A percentile compares a stretch with the other conserved stretches of the same genome.
Conservation (phyloP, 768 basidiomycete species). For the Chalciporus chontae region DNA sequence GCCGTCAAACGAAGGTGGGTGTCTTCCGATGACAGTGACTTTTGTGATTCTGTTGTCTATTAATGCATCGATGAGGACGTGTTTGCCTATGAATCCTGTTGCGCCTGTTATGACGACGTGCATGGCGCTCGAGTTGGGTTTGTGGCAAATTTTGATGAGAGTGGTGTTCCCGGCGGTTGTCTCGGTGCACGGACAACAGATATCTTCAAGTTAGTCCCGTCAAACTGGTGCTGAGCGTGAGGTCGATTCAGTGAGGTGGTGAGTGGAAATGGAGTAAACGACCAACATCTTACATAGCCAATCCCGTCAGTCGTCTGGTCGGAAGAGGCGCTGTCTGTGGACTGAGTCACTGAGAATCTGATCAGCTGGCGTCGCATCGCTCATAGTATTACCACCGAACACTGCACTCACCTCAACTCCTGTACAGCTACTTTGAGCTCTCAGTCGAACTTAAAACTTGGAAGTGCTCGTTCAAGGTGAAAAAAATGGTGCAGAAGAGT, state of each 20-base stretch:
- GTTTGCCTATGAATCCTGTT: constrained; percentile 24
- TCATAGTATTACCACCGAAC: no score
- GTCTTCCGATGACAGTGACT: constrained; percentile 23
- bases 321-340: no score
- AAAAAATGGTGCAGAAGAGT: no score
- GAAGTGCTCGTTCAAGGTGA: no score
- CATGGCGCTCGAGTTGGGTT: constrained; percentile 8
- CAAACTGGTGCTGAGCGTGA: background rate
- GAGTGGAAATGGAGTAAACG: background rate
- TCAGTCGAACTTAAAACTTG: no score
- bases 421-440: no score
- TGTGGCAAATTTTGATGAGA: background rate
- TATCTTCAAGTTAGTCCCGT: background rate
- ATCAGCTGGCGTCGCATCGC: no score
- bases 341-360: no score
- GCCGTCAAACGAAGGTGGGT: constrained; percentile 20
- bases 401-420: no score
- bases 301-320: no score
- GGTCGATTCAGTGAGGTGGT: background rate
- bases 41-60: constrained; percentile 21
- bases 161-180: no score
- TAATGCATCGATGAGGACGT: constrained; percentile 16
- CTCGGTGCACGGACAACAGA: background rate
- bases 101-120: constrained; percentile 27
- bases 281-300: background rate